Evolutionary conservation across 345 rosid genomes (phyloP).

Genomic region (Bruguiera parviflora): DNA sequence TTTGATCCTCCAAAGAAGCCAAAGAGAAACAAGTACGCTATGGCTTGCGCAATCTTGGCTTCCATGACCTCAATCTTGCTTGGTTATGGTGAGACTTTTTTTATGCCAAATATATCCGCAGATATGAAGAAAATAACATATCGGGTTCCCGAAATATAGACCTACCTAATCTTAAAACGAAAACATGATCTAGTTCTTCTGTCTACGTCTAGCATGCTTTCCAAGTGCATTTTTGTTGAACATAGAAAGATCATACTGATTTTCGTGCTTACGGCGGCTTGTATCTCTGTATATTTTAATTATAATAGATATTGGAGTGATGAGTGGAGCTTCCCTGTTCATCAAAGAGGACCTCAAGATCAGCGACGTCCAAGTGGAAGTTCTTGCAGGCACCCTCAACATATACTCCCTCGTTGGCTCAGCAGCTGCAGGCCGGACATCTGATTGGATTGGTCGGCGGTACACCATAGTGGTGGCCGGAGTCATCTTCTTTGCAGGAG

Average conservation of each 20-base stretch:
- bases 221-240: too few relatives aligned
- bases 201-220: too few relatives aligned
- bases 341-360: constrained; percentile 44
- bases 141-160: too few relatives aligned
- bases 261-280: too few relatives aligned
- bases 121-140: too few relatives aligned
- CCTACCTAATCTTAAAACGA: too few relatives aligned
- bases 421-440: constrained; percentile 74
- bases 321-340: constrained; percentile 71
- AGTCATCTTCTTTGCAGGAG: constrained; percentile 77
- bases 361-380: constrained; percentile 43
- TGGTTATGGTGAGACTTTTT: constrained; percentile 58
- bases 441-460: constrained; percentile 95
- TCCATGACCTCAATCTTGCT: constrained; percentile 82
- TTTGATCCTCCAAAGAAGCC: constrained; percentile 48
- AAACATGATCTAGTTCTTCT: too few relatives aligned
- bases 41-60: constrained; percentile 66
- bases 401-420: constrained; percentile 71
- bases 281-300: background rate
- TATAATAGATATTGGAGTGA: constrained; percentile 71
- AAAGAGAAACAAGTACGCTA: constrained; percentile 58
- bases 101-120: too few relatives aligned
- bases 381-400: constrained; percentile 65
- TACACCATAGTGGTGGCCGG: constrained; percentile 83
- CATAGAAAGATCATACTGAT: too few relatives aligned